Evolutionary conservation across 768 basidiomycete genomes (phyloP).

Genomic region (Tubosaeta sp.): DNA sequence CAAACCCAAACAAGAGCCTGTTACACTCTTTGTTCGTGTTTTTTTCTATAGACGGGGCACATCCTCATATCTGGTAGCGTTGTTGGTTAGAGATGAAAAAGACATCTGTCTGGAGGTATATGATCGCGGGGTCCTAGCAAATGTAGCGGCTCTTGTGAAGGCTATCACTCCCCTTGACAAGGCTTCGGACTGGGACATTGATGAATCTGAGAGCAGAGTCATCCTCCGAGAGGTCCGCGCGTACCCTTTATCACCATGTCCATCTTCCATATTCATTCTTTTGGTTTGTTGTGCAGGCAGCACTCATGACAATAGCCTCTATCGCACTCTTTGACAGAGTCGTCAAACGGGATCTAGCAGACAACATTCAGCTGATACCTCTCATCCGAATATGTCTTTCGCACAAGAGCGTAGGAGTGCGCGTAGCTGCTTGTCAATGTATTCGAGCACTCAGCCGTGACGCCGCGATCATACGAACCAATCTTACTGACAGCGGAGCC

Average conservation of each 20-base stretch:
- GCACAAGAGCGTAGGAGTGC: slow-evolving; percentile 66
- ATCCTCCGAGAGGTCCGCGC: slow-evolving; percentile 58
- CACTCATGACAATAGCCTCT: slow-evolving; percentile 68
- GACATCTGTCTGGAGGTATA: slow-evolving; percentile 63
- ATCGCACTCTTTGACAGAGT: slow-evolving; percentile 71
- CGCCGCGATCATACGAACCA: slow-evolving; percentile 77
- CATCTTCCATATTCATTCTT: neutral
- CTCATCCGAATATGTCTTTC: slow-evolving; percentile 51
- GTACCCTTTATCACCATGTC: neutral
- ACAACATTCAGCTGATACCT: slow-evolving; percentile 51
- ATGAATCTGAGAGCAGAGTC: slow-evolving; percentile 56
- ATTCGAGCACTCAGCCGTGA: slow-evolving; percentile 76
- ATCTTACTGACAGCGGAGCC: slow-evolving; percentile 76
- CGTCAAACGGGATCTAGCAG: slow-evolving; percentile 64
- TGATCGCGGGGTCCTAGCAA: slow-evolving; percentile 63
- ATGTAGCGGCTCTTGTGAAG: slow-evolving; percentile 48
- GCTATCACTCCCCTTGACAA: slow-evolving; percentile 49
- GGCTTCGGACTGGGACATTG: slow-evolving; percentile 56
- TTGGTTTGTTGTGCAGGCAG: slow-evolving; percentile 43
- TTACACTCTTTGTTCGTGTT: slow-evolving; percentile 64
- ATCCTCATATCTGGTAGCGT: slow-evolving; percentile 34
- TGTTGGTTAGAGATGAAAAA: slow-evolving; percentile 68
- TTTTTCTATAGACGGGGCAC: neutral
- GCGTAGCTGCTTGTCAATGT: slow-evolving; percentile 85
- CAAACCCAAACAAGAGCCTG: slow-evolving; percentile 61